Base-by-base conservation (phyloP, 108 stramenopile genomes). In the Poteriospumella lacustris region DNA sequence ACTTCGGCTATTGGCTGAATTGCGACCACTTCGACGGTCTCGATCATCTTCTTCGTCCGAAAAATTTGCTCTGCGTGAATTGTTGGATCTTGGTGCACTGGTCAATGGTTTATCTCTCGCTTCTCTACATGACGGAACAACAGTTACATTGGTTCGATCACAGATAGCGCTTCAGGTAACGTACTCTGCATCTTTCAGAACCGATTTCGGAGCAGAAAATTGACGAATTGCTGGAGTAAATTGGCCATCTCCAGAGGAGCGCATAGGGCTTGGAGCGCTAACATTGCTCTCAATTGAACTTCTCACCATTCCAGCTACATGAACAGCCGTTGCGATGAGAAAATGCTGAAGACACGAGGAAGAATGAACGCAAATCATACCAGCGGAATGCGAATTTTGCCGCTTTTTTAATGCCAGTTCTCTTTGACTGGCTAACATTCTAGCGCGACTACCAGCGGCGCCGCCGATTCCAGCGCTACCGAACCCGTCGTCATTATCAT, bases 191-290 rank as follows among this genome's bases (percentile, higher is more conserved):
- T 24, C 5, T 24, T 73, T 26, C 5, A 9, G 36, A 73, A 73
- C 12, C 3, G 70, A 9, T 24, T 73, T 73, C 31, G 70, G 70
- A 5, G 5, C 12, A 73, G 70, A 73, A 38, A 73, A 73, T 38
- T 73, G 70, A 5, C 70, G 36, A 3, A 73, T 3, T 5, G 70
- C 47, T 56, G 70, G 70, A 5, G 70, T 73, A 56, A 34, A 73
- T 38, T 73, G 70, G 33, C 41, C 41, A 12, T 38, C 60, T 3
- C 29, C 31, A 19, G 52, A 15, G 15, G 52, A 24, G 24, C 52
- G 52, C 15, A 56, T 19, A 19, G 52, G 52, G 31, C 60, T 38
- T 28, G 12, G 3, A 73, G 44, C 3, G 42, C 47, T 56, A 9
- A 38, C 3, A 12, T 12, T 3, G 36, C 70, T 73, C 28, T 73